phyloP scores from a whole-genome alignment of 2,329 filamentous ascomycete genomes.

The Colletotrichum tofieldiae region DNA sequence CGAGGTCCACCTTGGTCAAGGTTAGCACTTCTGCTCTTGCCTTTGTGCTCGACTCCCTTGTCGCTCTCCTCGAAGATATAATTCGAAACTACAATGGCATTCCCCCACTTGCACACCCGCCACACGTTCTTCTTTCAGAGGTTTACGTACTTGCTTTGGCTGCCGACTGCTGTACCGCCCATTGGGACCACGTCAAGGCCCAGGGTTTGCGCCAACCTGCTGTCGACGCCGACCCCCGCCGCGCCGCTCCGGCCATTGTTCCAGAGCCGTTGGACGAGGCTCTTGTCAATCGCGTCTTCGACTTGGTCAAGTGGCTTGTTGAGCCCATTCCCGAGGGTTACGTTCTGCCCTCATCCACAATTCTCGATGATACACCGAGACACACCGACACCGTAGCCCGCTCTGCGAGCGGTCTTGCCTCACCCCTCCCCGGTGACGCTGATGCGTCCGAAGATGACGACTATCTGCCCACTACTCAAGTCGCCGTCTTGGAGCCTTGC shows the following conservation, averaged over 20 bases:
- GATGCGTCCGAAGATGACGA: slow-evolving; percentile 54
- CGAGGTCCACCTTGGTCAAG: slow-evolving; percentile 73
- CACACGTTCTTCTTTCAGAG: slow-evolving; percentile 75
- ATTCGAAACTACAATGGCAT: slow-evolving; percentile 67
- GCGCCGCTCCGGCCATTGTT: slow-evolving; percentile 37
- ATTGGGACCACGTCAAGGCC: slow-evolving; percentile 67
- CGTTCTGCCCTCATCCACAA: slow-evolving; percentile 68
- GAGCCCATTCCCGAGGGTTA: slow-evolving; percentile 73
- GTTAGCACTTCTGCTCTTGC: slow-evolving; percentile 70
- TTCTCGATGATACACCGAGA: slow-evolving; percentile 68
- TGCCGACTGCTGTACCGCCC: slow-evolving; percentile 75
- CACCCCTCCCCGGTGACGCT: slow-evolving; percentile 48
- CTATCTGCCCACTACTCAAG: slow-evolving; percentile 51
- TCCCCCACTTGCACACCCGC: slow-evolving; percentile 63
- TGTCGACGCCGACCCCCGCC: slow-evolving; percentile 43
- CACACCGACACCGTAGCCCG: slow-evolving; percentile 44
- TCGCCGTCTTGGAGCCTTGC: slow-evolving; percentile 67
- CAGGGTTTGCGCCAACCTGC: slow-evolving; percentile 32
- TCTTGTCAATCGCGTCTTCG: slow-evolving; percentile 70
- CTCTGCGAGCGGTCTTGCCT: slow-evolving; percentile 33
- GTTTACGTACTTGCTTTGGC: slow-evolving; percentile 75
- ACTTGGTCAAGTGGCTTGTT: slow-evolving; percentile 70
- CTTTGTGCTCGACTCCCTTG: slow-evolving; percentile 70
- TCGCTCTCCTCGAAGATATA: slow-evolving; percentile 73
- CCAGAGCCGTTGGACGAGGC: slow-evolving; percentile 64